Evolutionary conservation across 805 yeast genomes (phyloP).

Genomic region (Clavispora vitiphila): DNA sequence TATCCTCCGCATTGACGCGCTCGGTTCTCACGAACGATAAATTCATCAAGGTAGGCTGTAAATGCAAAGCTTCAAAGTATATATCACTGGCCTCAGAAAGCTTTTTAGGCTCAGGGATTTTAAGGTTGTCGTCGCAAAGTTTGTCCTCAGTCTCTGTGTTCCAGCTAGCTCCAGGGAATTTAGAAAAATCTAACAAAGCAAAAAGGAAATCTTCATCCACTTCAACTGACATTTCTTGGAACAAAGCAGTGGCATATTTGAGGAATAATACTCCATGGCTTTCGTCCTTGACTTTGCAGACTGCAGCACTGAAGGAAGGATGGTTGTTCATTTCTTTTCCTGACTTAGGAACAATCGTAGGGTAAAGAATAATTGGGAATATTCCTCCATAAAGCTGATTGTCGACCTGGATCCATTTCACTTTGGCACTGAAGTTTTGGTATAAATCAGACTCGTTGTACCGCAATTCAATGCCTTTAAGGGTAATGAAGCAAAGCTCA

Average conservation of each 20-base stretch:
- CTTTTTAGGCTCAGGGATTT: constrained; percentile 65
- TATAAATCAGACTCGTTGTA: constrained; percentile 81
- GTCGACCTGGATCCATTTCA: constrained; percentile 94
- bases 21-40: constrained; percentile 90
- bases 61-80: constrained; percentile 86
- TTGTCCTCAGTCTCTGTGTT: constrained; percentile 38
- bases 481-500: constrained; percentile 79
- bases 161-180: constrained; percentile 83
- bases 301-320: constrained; percentile 84
- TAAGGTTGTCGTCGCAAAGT: constrained; percentile 59
- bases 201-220: constrained; percentile 90
- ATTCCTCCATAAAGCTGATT: constrained; percentile 85
- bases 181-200: constrained; percentile 74
- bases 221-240: constrained; percentile 90
- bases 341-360: constrained; percentile 83
- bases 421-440: constrained; percentile 71
- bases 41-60: constrained; percentile 88
- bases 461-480: constrained; percentile 74
- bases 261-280: constrained; percentile 85
- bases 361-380: constrained; percentile 84
- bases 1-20: constrained; percentile 61
- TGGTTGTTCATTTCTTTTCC: constrained; percentile 79
- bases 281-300: constrained; percentile 81
- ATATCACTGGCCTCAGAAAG: constrained; percentile 60
- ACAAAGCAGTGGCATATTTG: constrained; percentile 82